Base-by-base conservation (phyloP, 148 eudicot species). In the Tetragonia tetragonoides region DNA sequence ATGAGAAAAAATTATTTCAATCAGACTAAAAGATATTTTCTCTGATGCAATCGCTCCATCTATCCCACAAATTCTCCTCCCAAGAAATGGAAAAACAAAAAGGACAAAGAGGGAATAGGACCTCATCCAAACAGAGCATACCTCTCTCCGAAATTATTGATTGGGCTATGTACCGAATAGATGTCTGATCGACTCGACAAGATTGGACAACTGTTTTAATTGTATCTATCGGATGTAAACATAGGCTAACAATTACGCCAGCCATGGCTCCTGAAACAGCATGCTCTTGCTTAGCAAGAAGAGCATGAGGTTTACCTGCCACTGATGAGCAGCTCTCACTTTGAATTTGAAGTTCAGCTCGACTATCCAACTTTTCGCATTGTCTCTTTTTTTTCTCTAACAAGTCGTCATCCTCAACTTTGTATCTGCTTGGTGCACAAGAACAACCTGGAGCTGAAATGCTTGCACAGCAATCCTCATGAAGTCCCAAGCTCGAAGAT, bases 231-330 rank as follows among this genome's bases (percentile, higher is more conserved):
- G 99, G 99, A 86, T 95, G 99, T 70, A 95, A 84, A 87, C 92
- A 95, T 46, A 95, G 78, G 85, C 97, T 95, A 61, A 95, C 99
- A 84, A 82, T 87, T 78, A 89, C 77, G 73, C 99, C 99, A 71
- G 97, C 93, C 81, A 93, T 85, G 78, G 99, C 99, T 79, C 99
- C 99, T 44, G 97, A 90, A 85, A 88, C 83, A 72, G 97, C 99
- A 89, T 95, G 97, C 78, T 93, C 90, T 79, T 90, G 90, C 79
- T 87, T 90, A 81, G 97, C 97, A 85, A 86, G 81, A 44, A 83
- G 56, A 56, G 75, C 75, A 68, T 70, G 77, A 67, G 79, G 78
- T 72, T 76, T 83, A 78, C 76, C 70, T 74, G 72, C 61, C 24
- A 74, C 78, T 23, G 80, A 77, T 60, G 82, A 78, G 67, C 72